Evolutionary conservation across 495 filamentous ascomycete genomes (phyloP).

Genomic region (Neurospora sp.): DNA sequence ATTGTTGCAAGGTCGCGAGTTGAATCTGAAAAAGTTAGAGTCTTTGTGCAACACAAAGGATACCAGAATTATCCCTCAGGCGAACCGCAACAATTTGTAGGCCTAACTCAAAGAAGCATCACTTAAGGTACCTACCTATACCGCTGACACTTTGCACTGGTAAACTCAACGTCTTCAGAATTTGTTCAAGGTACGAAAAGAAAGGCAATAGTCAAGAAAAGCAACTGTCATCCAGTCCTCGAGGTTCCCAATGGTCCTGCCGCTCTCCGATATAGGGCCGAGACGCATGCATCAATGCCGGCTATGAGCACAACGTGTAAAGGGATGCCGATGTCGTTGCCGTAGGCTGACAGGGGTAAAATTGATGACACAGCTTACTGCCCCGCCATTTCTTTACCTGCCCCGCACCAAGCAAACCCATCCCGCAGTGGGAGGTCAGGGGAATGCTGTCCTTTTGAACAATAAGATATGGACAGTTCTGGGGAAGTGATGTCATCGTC

Average conservation of each 20-base stretch:
- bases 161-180: neutral
- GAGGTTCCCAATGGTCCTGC: neutral
- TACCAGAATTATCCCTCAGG: neutral
- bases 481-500: neutral
- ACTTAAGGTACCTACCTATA: neutral
- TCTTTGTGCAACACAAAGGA: neutral
- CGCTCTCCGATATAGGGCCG: neutral
- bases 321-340: neutral
- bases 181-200: neutral
- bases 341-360: neutral
- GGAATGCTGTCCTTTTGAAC: neutral
- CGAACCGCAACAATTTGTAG: neutral
- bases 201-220: neutral
- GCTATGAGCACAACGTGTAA: neutral
- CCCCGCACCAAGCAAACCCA: neutral
- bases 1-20: neutral
- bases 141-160: neutral
- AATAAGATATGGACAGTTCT: neutral
- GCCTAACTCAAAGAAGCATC: too few species aligned
- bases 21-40: neutral
- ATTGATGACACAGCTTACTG: neutral
- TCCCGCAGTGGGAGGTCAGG: neutral
- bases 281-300: neutral
- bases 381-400: neutral
- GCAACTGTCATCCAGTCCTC: neutral